These are phyloP conservation scores for Antitrichia curtipendula DNA, from an alignment of 225 moss, liverwort and hornwort species.

Conservation along the genomic window DNA sequence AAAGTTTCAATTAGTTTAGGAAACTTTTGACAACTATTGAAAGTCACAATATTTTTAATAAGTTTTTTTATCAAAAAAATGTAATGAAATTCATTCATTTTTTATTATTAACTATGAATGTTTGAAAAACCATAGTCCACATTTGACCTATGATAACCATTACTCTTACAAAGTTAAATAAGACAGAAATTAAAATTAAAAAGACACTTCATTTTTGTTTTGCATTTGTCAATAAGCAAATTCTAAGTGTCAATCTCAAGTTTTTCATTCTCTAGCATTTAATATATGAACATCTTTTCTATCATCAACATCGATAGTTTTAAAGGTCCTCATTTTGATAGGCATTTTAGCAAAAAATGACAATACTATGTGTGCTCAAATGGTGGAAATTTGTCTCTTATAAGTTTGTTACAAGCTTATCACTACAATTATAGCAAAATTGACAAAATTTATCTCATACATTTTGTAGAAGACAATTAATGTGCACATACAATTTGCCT, in stretches of 20 bases:
- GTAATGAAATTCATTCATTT: neutral
- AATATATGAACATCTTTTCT: no score
- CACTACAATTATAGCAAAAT: no score
- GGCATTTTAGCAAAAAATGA: no score
- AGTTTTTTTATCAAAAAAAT: neutral
- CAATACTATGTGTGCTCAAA: no score
- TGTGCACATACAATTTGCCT: no score
- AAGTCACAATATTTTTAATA: neutral
- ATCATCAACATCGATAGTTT: no score
- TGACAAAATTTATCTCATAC: no score
- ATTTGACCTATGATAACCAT: accelerated
- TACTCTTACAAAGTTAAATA: neutral
- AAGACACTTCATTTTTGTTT: neutral
- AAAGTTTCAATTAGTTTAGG: no score
- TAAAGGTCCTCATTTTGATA: no score
- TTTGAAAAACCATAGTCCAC: neutral
- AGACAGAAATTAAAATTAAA: neutral
- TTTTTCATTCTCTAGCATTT: neutral
- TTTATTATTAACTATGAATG: neutral
- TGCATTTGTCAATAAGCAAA: neutral
- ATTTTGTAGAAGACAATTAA: no score
- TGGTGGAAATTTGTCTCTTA: no score
- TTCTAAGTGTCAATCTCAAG: neutral
- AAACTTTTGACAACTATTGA: neutral
- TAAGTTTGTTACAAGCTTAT: no score